Conservation (phyloP, 164 flowering plant species). For the Macadamia integrifolia region DNA sequence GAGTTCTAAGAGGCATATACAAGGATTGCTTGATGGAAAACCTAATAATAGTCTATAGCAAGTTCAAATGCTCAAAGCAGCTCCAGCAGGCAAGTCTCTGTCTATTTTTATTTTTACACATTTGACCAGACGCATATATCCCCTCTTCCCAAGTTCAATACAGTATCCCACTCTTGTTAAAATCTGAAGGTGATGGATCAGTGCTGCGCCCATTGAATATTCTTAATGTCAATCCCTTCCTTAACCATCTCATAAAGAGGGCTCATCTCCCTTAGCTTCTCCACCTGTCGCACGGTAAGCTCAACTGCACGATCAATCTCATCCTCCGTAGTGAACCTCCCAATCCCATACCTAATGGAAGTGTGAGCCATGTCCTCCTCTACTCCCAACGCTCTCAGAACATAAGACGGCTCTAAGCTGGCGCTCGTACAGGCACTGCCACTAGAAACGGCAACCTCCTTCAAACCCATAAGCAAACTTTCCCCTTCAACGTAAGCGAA, state of each 20-base stretch:
- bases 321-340: slow-evolving; percentile 90
- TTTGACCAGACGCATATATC: background rate
- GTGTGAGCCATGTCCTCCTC: slow-evolving; percentile 99
- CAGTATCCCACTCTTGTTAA: background rate
- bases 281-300: slow-evolving; percentile 84
- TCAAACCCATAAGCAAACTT: slow-evolving; percentile 93
- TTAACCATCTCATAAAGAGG: slow-evolving; percentile 98
- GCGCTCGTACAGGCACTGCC: slow-evolving; percentile 98
- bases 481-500: slow-evolving; percentile 97
- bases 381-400: slow-evolving; percentile 90
- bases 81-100: background rate
- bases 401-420: slow-evolving; percentile 93
- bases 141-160: background rate
- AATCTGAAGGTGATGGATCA: slow-evolving; percentile 22
- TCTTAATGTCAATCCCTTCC: slow-evolving; percentile 89
- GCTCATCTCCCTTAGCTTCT: slow-evolving; percentile 94
- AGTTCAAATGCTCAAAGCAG: background rate
- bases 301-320: slow-evolving; percentile 87
- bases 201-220: slow-evolving; percentile 90
- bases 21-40: background rate
- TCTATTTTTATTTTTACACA: background rate
- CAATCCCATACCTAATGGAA: slow-evolving; percentile 92
- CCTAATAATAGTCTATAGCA: background rate
- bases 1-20: background rate
- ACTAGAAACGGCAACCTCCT: slow-evolving; percentile 95